Evolutionary conservation across 352 stramenopile genomes (phyloP), one percentile per base, ranked within the genome.

Genomic region (Globisporangium parvum): DNA sequence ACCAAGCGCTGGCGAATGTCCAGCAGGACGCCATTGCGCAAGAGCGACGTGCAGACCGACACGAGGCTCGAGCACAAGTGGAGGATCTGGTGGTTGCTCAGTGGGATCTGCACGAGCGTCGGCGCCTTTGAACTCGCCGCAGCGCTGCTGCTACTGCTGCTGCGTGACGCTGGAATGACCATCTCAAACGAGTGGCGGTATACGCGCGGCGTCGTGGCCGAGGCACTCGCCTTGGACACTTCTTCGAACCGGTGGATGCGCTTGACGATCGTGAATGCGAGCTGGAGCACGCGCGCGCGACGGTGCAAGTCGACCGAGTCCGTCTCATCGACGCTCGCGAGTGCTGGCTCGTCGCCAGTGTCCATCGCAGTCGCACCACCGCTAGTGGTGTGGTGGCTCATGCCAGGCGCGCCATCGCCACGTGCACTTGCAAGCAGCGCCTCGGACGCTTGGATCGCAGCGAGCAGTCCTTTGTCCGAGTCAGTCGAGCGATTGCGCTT

Each of bases 401-500:
- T 37, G 6, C 31, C 31, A 8, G 40, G 28, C 4, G 23, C 24
- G 12, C 31, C 23, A 8, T 28, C 56, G 5, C 49, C 49, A 11
- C 48, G 56, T 6, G 48, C 48, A 3, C 48, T 57, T 21, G 56
- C 56, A 31, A 62, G 49, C 12, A 63, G 44, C 26, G 50, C 75
- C 49, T 85, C 70, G 39, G 75, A 71, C 10, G 73, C 73, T 55
- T 77, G 70, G 46, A 74, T 83, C 37, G 75, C 78, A 51, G 67
- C 71, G 15, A 65, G 67, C 26, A 80, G 70, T 0, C 63, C 66
- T 51, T 87, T 84, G 61, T 83, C 76, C 47, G 69, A 87, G 66
- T 90, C 79, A 2, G 69, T 76, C 40, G 79, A 90, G 41, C 79
- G 77, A 40, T 86, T 87, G 48, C 79, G 79, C 60, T 90, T 90